Evolutionary conservation across 768 basidiomycete genomes (phyloP), one percentile per base, ranked within the genome.

Genomic region (Gautieria morchelliformis): DNA sequence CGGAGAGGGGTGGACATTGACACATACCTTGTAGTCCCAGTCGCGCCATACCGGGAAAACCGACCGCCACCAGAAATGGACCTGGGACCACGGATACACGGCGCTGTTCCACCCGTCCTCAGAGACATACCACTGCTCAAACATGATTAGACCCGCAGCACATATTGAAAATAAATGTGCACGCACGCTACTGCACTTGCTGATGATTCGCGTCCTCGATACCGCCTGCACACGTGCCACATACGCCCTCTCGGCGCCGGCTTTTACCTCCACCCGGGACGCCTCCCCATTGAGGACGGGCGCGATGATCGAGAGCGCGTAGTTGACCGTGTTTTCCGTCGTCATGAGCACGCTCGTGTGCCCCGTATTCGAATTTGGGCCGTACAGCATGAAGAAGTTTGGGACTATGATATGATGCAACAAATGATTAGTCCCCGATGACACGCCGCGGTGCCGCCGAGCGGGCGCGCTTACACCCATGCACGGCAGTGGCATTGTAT

Each of bases 251-350:
- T 64, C 61, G 2, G 63, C 66, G 8, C 22, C 22, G 6, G 41
- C 32, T 11, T 52, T 63, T 8, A 66, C 63, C 44, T 63, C 66
- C 46, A 66, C 61, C 33, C 37, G 58, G 1, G 61, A 30, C 12
- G 56, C 56, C 7, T 37, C 20, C 39, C 56, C 42, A 17, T 50
- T 14, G 17, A 63, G 53, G 11, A 58, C 44, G 37, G 61, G 64
- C 35, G 45, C 32, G 52, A 64, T 14, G 14, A 66, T 51, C 14
- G 56, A 62, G 6, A 59, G 20, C 17, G 48, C 24, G 49, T 35
- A 49, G 27, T 46, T 53, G 4, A 60, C 44, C 6, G 39, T 40
- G 44, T 50, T 56, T 19, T 32, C 56, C 3, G 45, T 3, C 6
- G 30, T 37, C 35, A 50, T 37, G 15, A 57, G 2, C 3, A 57